These are phyloP conservation scores for Cladophialophora carrionii DNA, from an alignment of 2,329 filamentous ascomycete genomes.

Conservation along the genomic window DNA sequence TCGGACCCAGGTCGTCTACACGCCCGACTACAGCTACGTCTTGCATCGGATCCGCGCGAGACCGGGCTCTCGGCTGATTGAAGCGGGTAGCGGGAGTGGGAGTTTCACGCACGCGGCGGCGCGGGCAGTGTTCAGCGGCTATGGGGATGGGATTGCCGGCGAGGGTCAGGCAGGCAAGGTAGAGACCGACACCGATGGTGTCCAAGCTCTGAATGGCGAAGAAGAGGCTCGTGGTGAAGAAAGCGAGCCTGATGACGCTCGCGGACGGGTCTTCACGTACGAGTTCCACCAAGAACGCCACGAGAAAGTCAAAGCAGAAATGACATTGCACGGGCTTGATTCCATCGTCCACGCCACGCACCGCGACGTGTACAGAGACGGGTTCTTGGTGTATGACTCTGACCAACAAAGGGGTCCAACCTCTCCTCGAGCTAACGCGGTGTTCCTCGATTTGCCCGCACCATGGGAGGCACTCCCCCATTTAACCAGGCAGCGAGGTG, in stretches of 20 bases:
- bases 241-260: constrained; percentile 19
- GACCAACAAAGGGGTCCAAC: background rate
- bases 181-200: too few relatives aligned
- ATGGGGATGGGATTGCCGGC: background rate
- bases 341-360: constrained; percentile 52
- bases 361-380: constrained; percentile 55
- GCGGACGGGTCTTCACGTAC: constrained; percentile 55
- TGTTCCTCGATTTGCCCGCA: constrained; percentile 57
- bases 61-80: constrained; percentile 53
- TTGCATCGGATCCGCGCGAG: constrained; percentile 53
- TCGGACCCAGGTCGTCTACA: constrained; percentile 58
- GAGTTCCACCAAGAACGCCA: constrained; percentile 55
- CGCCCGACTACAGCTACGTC: constrained; percentile 58
- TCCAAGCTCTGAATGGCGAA: background rate
- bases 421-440: constrained; percentile 51
- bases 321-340: constrained; percentile 50
- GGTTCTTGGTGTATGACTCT: constrained; percentile 46
- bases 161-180: constrained; percentile 33
- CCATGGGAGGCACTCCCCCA: constrained; percentile 56
- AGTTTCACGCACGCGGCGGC: constrained; percentile 57
- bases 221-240: background rate
- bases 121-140: constrained; percentile 54
- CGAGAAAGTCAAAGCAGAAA: constrained; percentile 48
- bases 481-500: constrained; percentile 45
- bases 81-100: constrained; percentile 57